Conservation (phyloP, 1,139 yeast species). For the Insectozyma bohioensis region DNA sequence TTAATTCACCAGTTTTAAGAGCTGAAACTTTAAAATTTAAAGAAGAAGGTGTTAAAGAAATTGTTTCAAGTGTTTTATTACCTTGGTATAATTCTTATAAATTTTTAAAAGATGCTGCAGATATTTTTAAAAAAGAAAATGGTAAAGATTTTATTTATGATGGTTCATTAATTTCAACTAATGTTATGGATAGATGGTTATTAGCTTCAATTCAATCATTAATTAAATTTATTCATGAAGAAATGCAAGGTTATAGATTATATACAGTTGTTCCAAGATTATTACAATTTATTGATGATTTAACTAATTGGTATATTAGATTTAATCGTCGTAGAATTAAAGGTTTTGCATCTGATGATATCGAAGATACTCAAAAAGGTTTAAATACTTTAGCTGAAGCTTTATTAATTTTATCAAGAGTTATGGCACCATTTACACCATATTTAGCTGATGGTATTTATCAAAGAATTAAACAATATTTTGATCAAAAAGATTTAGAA, state of each 20-base stretch:
- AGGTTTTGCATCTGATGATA: conserved; percentile 75
- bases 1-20: conserved; percentile 94
- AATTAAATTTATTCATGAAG: conserved; percentile 79
- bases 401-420: conserved; percentile 80
- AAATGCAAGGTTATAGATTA: conserved; percentile 86
- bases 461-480: conserved; percentile 65
- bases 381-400: conserved; percentile 91
- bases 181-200: conserved; percentile 98
- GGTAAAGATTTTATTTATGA: conserved; percentile 73
- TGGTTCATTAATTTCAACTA: conserved; percentile 59
- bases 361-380: conserved; percentile 80
- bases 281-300: conserved; percentile 82
- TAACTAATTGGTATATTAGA: conserved; percentile 99
- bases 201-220: conserved; percentile 92
- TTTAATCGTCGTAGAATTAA: conserved; percentile 97
- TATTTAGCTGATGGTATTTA: conserved; percentile 90
- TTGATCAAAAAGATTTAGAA: conserved; percentile 54
- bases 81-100: conserved; percentile 99
- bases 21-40: conserved; percentile 96
- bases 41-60: conserved; percentile 98
- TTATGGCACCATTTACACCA: conserved; percentile 99
- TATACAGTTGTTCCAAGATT: conserved; percentile 96
- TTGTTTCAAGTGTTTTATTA: conserved; percentile 87
- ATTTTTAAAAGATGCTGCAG: conserved; percentile 93
- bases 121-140: conserved; percentile 74